Conservation (phyloP, 2,329 filamentous ascomycete species). For the Arachnopeziza araneosa region DNA sequence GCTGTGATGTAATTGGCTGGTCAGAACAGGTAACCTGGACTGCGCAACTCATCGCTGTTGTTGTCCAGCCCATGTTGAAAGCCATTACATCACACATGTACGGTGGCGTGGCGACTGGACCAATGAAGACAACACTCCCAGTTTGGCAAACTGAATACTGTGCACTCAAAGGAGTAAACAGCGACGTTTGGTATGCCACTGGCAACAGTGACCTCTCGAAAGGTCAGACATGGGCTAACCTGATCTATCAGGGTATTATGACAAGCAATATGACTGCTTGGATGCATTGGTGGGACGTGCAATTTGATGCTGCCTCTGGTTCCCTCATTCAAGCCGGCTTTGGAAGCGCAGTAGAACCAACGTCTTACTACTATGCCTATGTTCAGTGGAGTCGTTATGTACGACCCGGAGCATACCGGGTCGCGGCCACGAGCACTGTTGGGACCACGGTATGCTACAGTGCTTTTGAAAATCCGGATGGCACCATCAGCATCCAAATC, state of each 20-base stretch:
- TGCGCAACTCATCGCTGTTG: constrained; percentile 32
- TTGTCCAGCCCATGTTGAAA: constrained; percentile 33
- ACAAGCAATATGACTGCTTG: constrained; percentile 45
- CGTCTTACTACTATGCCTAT: constrained; percentile 10
- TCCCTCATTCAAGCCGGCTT: constrained; percentile 10
- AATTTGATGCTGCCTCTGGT: constrained; percentile 1
- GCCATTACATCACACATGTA: constrained; percentile 38
- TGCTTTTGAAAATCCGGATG: constrained; percentile 13
- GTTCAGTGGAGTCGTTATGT: constrained; percentile 12
- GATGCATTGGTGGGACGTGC: constrained; percentile 47
- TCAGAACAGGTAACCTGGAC: constrained; percentile 32
- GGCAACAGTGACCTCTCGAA: constrained; percentile 40
- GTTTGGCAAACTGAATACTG: constrained; percentile 46
- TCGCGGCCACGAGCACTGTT: background rate
- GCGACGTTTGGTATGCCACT: constrained; percentile 41
- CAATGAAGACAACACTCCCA: constrained; percentile 33
- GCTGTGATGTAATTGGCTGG: constrained; percentile 42
- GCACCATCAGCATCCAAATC: constrained; percentile 5
- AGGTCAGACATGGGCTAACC: constrained; percentile 51
- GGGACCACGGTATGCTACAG: background rate
- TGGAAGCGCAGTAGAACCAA: background rate
- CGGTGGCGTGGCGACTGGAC: constrained; percentile 33
- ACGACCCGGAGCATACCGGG: constrained; percentile 9
- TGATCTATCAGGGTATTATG: constrained; percentile 44
- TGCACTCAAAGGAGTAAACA: constrained; percentile 40